Conservation (phyloP, 176 grass and related monocot genomes). For the Saccharum officinarum region DNA sequence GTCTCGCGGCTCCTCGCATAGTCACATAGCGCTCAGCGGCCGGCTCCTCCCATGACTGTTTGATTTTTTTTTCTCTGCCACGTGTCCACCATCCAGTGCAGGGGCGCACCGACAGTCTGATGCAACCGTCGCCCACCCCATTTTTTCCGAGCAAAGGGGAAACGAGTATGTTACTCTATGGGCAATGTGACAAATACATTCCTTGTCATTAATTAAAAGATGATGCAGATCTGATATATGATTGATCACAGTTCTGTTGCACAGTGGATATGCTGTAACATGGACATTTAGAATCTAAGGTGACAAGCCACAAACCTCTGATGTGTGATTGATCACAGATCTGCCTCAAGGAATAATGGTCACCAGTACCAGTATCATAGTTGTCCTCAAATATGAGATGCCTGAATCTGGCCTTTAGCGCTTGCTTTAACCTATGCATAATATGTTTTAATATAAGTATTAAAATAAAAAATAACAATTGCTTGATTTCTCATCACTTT, state of each 20-base stretch:
- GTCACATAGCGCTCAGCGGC: no score
- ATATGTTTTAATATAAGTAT: neutral
- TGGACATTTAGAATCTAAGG: neutral
- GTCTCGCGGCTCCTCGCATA: no score
- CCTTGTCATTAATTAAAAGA: neutral
- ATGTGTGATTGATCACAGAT: conserved; percentile 88
- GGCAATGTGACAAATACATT: neutral
- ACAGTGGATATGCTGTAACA: neutral
- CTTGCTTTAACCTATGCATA: conserved; percentile 65
- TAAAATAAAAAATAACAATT: neutral
- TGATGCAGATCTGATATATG: neutral
- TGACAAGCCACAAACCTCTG: conserved; percentile 56
- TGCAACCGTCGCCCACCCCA: no score
- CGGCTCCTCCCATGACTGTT: no score
- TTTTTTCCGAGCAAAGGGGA: no score
- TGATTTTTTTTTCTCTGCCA: no score
- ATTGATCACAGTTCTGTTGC: neutral
- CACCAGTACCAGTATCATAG: conserved; percentile 92
- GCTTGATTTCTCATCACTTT: neutral
- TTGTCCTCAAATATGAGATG: conserved; percentile 98
- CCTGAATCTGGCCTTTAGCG: conserved; percentile 62
- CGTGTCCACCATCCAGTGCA: no score
- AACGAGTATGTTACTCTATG: neutral
- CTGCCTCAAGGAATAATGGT: conserved; percentile 92
- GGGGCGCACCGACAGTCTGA: no score